Conservation (phyloP, 495 filamentous ascomycete species). For the Aspergillus avenaceus region DNA sequence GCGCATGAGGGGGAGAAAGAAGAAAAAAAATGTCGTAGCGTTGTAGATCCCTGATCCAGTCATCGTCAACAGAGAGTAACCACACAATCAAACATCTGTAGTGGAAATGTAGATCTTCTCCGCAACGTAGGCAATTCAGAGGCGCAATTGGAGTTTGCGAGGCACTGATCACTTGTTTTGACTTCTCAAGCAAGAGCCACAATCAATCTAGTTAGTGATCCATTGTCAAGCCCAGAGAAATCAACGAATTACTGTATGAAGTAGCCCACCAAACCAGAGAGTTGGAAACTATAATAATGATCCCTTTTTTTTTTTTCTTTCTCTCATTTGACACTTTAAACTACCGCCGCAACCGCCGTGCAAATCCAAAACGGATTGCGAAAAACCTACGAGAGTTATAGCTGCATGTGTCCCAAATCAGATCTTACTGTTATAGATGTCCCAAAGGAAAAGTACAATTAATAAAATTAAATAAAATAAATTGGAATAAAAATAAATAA, state of each 20-base stretch:
- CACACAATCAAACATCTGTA: not conserved
- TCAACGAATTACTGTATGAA: not conserved
- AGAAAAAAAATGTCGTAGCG: too few species aligned
- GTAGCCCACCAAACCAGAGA: not conserved
- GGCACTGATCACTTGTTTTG: not conserved
- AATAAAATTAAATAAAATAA: too few species aligned
- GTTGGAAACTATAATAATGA: not conserved
- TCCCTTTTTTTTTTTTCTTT: not conserved
- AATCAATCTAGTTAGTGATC: not conserved
- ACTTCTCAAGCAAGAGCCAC: not conserved
- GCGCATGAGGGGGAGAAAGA: not conserved
- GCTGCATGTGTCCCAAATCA: not conserved
- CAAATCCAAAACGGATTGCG: too few species aligned
- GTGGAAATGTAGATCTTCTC: not conserved
- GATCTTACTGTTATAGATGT: too few species aligned
- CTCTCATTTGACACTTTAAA: not conserved
- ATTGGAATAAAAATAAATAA: not conserved
- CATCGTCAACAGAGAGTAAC: not conserved
- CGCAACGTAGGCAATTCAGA: not conserved
- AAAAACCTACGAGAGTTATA: not conserved
- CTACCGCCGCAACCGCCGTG: not conserved
- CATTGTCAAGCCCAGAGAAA: not conserved
- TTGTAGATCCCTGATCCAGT: not conserved
- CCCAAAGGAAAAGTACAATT: too few species aligned
- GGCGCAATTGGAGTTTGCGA: not conserved